phyloP scores from a whole-genome alignment of 306 rosid species.

The Hylodesmum podocarpum region DNA sequence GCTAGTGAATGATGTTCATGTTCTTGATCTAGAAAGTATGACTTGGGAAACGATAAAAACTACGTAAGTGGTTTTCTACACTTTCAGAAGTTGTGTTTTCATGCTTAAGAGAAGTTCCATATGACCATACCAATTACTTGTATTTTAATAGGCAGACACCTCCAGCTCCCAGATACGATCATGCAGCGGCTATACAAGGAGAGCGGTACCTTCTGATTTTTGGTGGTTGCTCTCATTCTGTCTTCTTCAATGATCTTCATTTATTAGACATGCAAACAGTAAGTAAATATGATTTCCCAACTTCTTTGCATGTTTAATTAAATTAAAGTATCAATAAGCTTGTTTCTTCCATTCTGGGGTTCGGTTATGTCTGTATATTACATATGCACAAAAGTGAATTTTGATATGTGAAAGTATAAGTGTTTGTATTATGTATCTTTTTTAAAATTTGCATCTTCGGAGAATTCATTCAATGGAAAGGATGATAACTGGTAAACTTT shows the following conservation, averaged over 20 bases:
- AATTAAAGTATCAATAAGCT: conserved; percentile 8
- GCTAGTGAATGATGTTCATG: conserved; percentile 72
- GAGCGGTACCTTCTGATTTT: conserved; percentile 80
- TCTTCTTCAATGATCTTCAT: conserved; percentile 86
- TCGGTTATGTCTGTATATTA: conserved; percentile 19
- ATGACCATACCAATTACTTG: conserved; percentile 42
- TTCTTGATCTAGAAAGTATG: conserved; percentile 87
- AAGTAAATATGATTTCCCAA: conserved; percentile 33
- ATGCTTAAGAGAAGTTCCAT: conserved; percentile 27
- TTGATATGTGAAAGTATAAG: not conserved
- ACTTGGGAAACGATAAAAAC: conserved; percentile 69
- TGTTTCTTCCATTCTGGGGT: conserved; percentile 19
- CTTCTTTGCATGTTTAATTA: not conserved
- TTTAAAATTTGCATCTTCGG: not conserved
- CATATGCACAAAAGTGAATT: not conserved
- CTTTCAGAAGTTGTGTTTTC: conserved; percentile 30
- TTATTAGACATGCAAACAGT: conserved; percentile 86
- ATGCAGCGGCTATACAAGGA: conserved; percentile 72
- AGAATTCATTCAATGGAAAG: not conserved
- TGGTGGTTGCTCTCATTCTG: conserved; percentile 95
- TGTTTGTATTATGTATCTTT: not conserved
- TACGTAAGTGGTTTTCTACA: conserved; percentile 59
- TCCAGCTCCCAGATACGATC: conserved; percentile 94
- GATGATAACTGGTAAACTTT: conserved; percentile 2
- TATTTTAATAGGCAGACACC: conserved; percentile 84